Evolutionary conservation across 1,284 basidiomycete species (phyloP).

Genomic region (Cutaneotrichosporon spelunceum): DNA sequence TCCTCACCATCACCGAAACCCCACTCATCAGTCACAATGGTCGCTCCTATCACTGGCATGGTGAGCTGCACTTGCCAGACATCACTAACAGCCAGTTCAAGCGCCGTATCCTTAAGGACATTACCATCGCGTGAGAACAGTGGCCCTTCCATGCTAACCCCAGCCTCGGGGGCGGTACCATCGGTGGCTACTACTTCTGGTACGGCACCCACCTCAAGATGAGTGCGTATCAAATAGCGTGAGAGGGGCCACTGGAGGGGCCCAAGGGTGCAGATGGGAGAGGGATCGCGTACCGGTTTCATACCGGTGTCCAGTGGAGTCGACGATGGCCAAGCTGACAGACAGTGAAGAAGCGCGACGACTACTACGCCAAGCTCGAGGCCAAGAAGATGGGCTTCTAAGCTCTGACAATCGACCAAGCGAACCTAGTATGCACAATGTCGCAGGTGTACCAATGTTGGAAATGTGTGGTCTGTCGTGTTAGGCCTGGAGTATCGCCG

Average conservation of each 20-base stretch:
- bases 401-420: not conserved
- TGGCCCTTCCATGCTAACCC: not conserved
- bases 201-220: slow-evolving; percentile 22
- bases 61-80: slow-evolving; percentile 4
- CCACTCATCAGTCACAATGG: slow-evolving; percentile 16
- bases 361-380: slow-evolving; percentile 27
- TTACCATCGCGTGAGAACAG: slow-evolving; percentile 12
- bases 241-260: not conserved
- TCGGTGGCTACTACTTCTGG: slow-evolving; percentile 25
- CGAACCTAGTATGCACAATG: slow-evolving; percentile 9
- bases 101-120: slow-evolving; percentile 20
- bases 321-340: slow-evolving; percentile 8
- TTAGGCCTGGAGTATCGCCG: not conserved
- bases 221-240: slow-evolving; percentile 16
- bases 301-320: not conserved
- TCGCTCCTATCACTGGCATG: slow-evolving; percentile 27
- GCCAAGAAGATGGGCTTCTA: slow-evolving; percentile 14
- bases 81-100: slow-evolving; percentile 18
- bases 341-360: slow-evolving; percentile 27
- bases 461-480: not conserved
- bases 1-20: slow-evolving; percentile 14
- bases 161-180: slow-evolving; percentile 21
- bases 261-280: not conserved
- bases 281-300: not conserved
- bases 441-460: not conserved